Evolutionary conservation across 1,139 yeast species (phyloP).

Genomic region (Zygoascus sp.): DNA sequence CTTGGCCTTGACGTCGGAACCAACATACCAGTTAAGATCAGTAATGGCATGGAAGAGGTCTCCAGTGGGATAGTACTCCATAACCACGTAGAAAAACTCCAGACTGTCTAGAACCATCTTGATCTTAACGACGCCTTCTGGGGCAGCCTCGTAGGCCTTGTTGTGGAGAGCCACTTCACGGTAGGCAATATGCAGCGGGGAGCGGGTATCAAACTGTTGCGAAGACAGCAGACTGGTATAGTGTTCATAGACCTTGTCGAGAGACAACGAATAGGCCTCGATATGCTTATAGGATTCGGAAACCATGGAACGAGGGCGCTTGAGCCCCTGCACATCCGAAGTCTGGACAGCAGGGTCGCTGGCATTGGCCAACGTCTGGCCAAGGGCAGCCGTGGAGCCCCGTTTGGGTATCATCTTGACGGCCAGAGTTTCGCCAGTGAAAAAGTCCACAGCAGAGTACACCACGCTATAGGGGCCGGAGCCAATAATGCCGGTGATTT

Average conservation of each 20-base stretch:
- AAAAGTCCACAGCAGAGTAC: constrained; percentile 58
- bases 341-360: constrained; percentile 1
- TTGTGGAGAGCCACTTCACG: constrained; percentile 72
- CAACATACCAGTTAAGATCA: constrained; percentile 53
- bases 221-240: constrained; percentile 1
- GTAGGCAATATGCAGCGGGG: constrained; percentile 28
- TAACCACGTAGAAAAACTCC: constrained; percentile 53
- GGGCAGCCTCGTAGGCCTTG: constrained; percentile 55
- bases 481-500: constrained; percentile 41
- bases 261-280: constrained; percentile 7
- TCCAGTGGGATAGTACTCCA: constrained; percentile 82
- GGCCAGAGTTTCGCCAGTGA: constrained; percentile 53
- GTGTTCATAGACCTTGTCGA: constrained; percentile 3
- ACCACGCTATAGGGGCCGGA: constrained; percentile 89
- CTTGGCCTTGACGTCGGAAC: constrained; percentile 55
- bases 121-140: constrained; percentile 72
- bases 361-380: constrained; percentile 1
- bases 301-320: constrained; percentile 11
- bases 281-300: constrained; percentile 8
- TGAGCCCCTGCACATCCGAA: constrained; percentile 4
- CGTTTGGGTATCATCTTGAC: constrained; percentile 58
- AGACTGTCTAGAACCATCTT: constrained; percentile 53
- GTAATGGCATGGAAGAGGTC: constrained; percentile 80
- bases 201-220: constrained; percentile 3
- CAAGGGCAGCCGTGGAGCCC: constrained; percentile 14